A percentile compares a stretch with the other conserved stretches of the same genome.
Conservation (phyloP, 495 filamentous ascomycete species). For the Hypoxylon fuscum region DNA sequence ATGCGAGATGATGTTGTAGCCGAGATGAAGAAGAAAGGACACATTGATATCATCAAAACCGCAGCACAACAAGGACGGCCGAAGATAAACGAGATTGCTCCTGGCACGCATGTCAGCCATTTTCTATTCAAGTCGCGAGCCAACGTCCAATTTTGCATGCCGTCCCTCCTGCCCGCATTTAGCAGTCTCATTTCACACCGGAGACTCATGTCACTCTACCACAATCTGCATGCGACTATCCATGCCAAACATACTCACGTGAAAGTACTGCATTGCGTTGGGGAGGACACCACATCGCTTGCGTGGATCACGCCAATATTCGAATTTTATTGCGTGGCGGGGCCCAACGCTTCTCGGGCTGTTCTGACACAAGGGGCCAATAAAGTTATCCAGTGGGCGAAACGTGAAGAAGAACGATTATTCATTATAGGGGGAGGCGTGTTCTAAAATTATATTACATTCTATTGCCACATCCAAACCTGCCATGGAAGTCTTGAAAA, state of each 20-base stretch:
- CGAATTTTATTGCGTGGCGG: constrained; percentile 94
- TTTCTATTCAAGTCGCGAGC: constrained; percentile 93
- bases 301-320: constrained; percentile 92
- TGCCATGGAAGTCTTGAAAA: not conserved
- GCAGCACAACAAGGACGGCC: constrained; percentile 78
- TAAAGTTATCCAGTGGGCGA: constrained; percentile 86
- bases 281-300: constrained; percentile 76
- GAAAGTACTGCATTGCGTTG: constrained; percentile 83
- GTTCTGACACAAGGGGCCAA: constrained; percentile 86
- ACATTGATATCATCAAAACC: constrained; percentile 74
- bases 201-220: constrained; percentile 84
- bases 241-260: constrained; percentile 84
- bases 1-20: constrained; percentile 85
- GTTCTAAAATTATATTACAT: constrained; percentile 47
- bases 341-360: constrained; percentile 76
- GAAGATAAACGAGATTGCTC: constrained; percentile 73
- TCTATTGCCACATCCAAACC: not conserved
- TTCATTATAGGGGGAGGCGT: constrained; percentile 96
- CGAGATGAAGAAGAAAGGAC: constrained; percentile 77
- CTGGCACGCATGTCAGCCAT: constrained; percentile 81
- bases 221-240: constrained; percentile 80
- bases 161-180: constrained; percentile 79
- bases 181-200: constrained; percentile 69
- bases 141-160: constrained; percentile 96
- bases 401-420: constrained; percentile 87